Base-by-base conservation (phyloP, 1,139 yeast genomes). In the Geotrichum aggregatum region DNA sequence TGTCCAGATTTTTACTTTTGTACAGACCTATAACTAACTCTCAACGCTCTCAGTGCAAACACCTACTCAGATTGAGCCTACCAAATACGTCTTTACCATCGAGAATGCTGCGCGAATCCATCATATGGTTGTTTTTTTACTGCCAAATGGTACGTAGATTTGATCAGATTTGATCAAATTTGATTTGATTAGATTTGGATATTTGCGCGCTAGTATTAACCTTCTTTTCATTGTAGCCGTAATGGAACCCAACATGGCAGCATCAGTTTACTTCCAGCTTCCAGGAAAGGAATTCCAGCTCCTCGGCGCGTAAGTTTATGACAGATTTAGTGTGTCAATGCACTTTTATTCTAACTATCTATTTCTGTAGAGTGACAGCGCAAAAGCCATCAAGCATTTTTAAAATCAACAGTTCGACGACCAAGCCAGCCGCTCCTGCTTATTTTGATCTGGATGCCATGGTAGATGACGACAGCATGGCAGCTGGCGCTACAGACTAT, bases 341-440 rank as follows among this genome's bases (percentile, higher is more conserved):
- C 6, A 14, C 34, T 30, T 30, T 3, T 3, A 13, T 30, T 13
- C 34, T 30, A 30, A 30, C 34, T 3, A 14, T 13, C 11, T 3
- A 30, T n/a, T n/a, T n/a, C 2, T 24, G 22, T 66, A 87, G 71
- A 10, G 70, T 94, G 42, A 81, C 86, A 42, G 76, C 80, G 1
- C 71, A 71, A 41, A 92, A 92, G 65, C 98, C 95, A 21, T 86
- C 96, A 52, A 96, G 98, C 0, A 92, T 92, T 6, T 92, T 87
- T 73, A 85, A 83, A 64, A 76, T 92, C 56, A 85, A 81, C 66
- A 83, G 73, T 65, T 72, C 68, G 24, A 63, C 68, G 11, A 61
- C 31, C 34, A 57, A 52, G 53, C 58, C 56, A 49, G 55, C 57
- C 57, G 54, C 59, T 2, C 58, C 52, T 5, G 54, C 58, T 3